phyloP scores from a whole-genome alignment of 257 asterid genomes.

The Vinca minor region DNA sequence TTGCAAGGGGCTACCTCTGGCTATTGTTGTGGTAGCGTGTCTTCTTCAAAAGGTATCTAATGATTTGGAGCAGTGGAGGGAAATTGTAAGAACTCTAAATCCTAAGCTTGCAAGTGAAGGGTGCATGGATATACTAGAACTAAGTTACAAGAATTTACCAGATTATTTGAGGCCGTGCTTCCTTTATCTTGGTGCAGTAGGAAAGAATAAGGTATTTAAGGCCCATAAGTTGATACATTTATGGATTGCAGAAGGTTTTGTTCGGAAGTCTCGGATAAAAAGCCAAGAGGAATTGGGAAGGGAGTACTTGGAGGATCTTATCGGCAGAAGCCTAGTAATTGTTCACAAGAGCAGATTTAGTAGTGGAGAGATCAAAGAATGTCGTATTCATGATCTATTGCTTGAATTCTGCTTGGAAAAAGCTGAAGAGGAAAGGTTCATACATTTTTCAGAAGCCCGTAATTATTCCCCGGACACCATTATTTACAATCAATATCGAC shows the following conservation, averaged over 20 bases:
- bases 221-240: slow-evolving; percentile 3
- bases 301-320: slow-evolving; percentile 16
- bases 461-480: background rate
- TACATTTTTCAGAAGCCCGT: background rate
- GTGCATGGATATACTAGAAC: no score
- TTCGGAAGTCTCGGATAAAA: slow-evolving; percentile 1
- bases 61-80: background rate
- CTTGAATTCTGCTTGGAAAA: slow-evolving; percentile 4
- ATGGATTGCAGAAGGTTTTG: slow-evolving; percentile 19
- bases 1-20: slow-evolving; percentile 14
- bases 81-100: background rate
- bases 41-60: background rate
- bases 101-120: no score
- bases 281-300: background rate
- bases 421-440: slow-evolving; percentile 9
- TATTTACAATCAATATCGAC: background rate
- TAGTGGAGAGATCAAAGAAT: slow-evolving; percentile 8
- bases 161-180: no score
- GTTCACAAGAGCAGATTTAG: background rate
- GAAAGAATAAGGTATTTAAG: background rate
- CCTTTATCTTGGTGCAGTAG: background rate
- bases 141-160: no score
- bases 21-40: slow-evolving; percentile 14
- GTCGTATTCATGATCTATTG: slow-evolving; percentile 13
- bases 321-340: slow-evolving; percentile 5